Evolutionary conservation across 768 basidiomycete genomes (phyloP).

Genomic region (Tricholoma sp.): DNA sequence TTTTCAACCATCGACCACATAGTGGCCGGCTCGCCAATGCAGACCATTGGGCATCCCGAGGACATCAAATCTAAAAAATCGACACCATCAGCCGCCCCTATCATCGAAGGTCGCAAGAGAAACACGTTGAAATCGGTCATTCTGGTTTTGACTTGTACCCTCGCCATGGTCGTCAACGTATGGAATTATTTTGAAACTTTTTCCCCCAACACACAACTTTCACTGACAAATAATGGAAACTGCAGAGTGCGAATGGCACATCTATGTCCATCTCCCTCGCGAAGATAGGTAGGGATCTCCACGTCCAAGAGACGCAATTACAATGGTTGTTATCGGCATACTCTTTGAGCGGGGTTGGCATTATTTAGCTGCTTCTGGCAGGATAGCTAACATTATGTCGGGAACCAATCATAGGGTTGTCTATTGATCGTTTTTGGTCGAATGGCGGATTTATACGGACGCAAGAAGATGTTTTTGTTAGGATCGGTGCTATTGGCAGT

Average conservation of each 20-base stretch:
- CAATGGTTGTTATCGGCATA: conserved; percentile 71
- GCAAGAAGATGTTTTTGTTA: conserved; percentile 58
- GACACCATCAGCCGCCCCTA: neutral
- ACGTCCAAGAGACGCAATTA: conserved; percentile 44
- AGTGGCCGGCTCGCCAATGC: neutral
- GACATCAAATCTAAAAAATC: neutral
- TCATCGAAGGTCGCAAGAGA: conserved; percentile 4
- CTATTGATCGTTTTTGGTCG: conserved; percentile 72
- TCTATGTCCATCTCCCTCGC: conserved; percentile 49
- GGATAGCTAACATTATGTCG: neutral
- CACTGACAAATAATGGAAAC: neutral
- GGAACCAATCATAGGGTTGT: conserved; percentile 49
- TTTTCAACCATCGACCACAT: neutral
- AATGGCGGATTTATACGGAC: conserved; percentile 76
- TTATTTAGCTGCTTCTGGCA: neutral
- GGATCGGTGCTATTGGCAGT: conserved; percentile 51
- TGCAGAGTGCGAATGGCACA: conserved; percentile 38
- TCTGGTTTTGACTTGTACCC: conserved; percentile 22
- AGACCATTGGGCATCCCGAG: neutral
- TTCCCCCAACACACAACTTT: neutral
- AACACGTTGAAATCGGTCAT: conserved; percentile 17
- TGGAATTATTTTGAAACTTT: neutral
- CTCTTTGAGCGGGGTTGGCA: conserved; percentile 55
- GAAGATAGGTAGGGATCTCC: conserved; percentile 43
- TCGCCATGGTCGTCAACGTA: conserved; percentile 24